Evolutionary conservation across 306 rosid species (phyloP).

Genomic region (Medicago truncatula): DNA sequence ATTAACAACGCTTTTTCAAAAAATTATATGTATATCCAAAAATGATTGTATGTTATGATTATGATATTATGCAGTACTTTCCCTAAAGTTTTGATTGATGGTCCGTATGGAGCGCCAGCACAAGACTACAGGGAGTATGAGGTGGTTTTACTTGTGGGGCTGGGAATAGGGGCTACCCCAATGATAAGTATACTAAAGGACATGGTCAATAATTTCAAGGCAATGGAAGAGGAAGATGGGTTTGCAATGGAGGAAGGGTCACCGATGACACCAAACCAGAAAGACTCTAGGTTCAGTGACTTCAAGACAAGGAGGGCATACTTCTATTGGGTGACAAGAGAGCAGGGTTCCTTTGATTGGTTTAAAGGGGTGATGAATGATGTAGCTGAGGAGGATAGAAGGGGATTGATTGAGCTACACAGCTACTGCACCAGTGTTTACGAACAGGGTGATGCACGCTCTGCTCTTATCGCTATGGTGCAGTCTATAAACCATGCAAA

Average conservation of each 20-base stretch:
- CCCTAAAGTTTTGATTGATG: conserved; percentile 66
- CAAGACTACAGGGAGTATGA: conserved; percentile 73
- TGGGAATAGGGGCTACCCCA: conserved; percentile 82
- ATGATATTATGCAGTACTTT: conserved; percentile 40
- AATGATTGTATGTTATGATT: not conserved
- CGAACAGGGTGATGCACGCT: conserved; percentile 77
- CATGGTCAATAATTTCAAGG: conserved; percentile 61
- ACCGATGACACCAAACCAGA: conserved; percentile 20
- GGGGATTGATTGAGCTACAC: conserved; percentile 65
- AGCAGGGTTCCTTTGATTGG: conserved; percentile 78
- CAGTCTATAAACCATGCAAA: conserved; percentile 66
- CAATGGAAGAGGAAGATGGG: conserved; percentile 52
- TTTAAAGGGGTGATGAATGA: conserved; percentile 72
- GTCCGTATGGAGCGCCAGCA: conserved; percentile 82
- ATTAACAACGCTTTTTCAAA: conserved; percentile 9
- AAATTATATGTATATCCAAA: not conserved
- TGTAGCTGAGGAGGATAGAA: conserved; percentile 61
- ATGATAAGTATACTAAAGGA: conserved; percentile 79
- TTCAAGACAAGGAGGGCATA: conserved; percentile 66
- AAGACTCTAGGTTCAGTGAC: conserved; percentile 25
- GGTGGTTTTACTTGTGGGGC: conserved; percentile 69
- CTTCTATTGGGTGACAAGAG: conserved; percentile 76
- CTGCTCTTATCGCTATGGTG: conserved; percentile 75
- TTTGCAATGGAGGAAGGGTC: conserved; percentile 48
- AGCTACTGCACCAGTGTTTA: conserved; percentile 78